These are phyloP conservation scores for Phoenix roebelenii DNA, from an alignment of 176 grass and related monocot genomes.

Conservation along the genomic window DNA sequence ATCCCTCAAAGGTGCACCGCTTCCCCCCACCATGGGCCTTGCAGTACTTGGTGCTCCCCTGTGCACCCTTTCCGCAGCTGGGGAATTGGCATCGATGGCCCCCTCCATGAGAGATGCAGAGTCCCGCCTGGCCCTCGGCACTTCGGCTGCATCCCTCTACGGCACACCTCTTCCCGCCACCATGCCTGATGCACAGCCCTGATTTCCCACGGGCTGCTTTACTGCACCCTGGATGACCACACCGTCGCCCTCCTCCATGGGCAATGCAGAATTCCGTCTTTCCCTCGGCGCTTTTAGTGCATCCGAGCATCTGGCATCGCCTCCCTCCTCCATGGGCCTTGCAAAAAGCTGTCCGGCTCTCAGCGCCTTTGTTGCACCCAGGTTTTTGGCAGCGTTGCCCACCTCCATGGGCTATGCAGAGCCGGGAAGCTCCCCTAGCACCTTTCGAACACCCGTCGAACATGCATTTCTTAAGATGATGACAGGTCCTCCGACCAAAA, in stretches of 20 bases:
- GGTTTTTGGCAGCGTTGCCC: conserved; percentile 59
- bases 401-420: conserved; percentile 61
- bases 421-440: conserved; percentile 48
- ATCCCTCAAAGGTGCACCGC: conserved; percentile 52
- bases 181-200: conserved; percentile 54
- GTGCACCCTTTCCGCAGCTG: conserved; percentile 41
- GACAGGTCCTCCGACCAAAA: conserved; percentile 33
- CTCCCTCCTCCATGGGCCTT: conserved; percentile 58
- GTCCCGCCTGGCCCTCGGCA: conserved; percentile 50
- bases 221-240: conserved; percentile 37
- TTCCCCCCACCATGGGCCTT: conserved; percentile 55
- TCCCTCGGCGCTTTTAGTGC: conserved; percentile 57
- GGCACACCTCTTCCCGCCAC: conserved; percentile 52
- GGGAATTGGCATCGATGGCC: conserved; percentile 49
- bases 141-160: conserved; percentile 46
- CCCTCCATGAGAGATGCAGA: conserved; percentile 65
- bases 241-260: conserved; percentile 50
- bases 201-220: conserved; percentile 61
- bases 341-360: conserved; percentile 57
- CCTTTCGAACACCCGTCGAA: conserved; percentile 63
- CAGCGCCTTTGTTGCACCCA: conserved; percentile 58
- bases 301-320: conserved; percentile 52
- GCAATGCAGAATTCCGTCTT: conserved; percentile 67
- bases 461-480: conserved; percentile 55
- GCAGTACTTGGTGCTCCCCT: conserved; percentile 56